phyloP scores from a whole-genome alignment of 2,329 filamentous ascomycete species.

The Pestalotiopsis fici region DNA sequence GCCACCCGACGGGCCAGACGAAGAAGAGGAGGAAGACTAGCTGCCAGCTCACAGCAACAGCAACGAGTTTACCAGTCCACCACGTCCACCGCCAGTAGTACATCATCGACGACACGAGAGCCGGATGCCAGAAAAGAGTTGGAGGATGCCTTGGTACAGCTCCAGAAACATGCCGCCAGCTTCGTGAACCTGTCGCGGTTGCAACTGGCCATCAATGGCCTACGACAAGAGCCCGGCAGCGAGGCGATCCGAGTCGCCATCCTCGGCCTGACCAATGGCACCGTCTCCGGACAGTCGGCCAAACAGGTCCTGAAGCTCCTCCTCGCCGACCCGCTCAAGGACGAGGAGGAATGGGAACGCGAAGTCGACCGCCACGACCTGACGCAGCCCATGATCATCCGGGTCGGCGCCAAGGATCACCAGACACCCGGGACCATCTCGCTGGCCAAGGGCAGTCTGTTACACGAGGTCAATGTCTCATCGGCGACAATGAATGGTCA shows the following conservation, averaged over 20 bases:
- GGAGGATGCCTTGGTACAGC: constrained; percentile 56
- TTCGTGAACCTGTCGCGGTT: constrained; percentile 70
- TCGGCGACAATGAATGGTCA: constrained; percentile 62
- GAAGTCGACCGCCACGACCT: constrained; percentile 54
- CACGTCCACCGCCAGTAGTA: background rate
- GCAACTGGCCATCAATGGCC: constrained; percentile 69
- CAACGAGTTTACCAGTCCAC: constrained; percentile 25
- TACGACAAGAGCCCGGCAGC: constrained; percentile 55
- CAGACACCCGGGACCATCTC: constrained; percentile 40
- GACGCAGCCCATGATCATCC: constrained; percentile 62
- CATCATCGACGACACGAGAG: constrained; percentile 5
- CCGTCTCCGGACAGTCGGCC: constrained; percentile 48
- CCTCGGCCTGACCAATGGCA: constrained; percentile 45
- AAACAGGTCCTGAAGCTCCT: constrained; percentile 69
- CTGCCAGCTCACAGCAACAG: constrained; percentile 10
- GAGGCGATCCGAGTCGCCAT: constrained; percentile 63
- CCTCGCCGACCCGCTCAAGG: constrained; percentile 68
- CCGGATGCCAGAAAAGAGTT: constrained; percentile 52
- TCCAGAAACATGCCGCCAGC: constrained; percentile 62
- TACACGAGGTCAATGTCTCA: constrained; percentile 63
- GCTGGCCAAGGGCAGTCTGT: constrained; percentile 40
- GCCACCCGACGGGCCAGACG: constrained; percentile 18
- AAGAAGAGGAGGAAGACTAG: constrained; percentile 8
- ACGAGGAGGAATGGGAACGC: constrained; percentile 67
- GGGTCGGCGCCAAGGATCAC: constrained; percentile 43